Base-by-base conservation (phyloP, 495 filamentous ascomycete genomes). In the Neurospora sp. region DNA sequence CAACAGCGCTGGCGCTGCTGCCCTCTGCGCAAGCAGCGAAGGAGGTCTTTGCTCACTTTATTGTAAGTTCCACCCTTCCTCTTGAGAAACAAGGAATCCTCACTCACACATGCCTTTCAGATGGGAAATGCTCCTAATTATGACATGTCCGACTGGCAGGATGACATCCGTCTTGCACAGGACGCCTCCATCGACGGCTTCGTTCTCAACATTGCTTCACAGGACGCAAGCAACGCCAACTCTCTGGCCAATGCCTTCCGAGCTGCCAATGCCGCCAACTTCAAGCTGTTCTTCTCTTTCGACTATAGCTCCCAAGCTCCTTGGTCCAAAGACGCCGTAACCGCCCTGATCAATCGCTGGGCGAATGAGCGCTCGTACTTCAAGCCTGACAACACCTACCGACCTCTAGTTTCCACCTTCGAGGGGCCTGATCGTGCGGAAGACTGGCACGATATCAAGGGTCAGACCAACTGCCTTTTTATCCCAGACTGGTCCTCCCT, bases 201-300 rank as follows among this genome's bases (percentile, higher is more conserved):
- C 73, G 88, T 84, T 1, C 81, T 89, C 68, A 89, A 90, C 76
- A 88, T 89, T 68, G 89, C 81, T 4, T 80, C 81, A 3, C 37
- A 84, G 8, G 82, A 81, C 5, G 70, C 70, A 68, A 87, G 82
- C 73, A 88, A 85, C 31, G 82, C 85, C 59, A 76, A 79, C 18
- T 81, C 83, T 9, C 76, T 89, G 3, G 74, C 79, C 39, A 78
- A 82, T 11, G 88, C 88, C 37, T 91, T 90, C 74, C 73, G 83
- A 18, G 89, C 88, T 3, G 88, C 89, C 39, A 81, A 82, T 1
- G 81, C 77, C 12, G 85, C 87, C 71, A 81, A 77, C 46, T 89
- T 89, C 85, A 87, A 86, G 71, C 84, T 88, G n/a, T 89, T 90
- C 76, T 82, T 90, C 42, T 89, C 87, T 4, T 89, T 90, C 75